Evolutionary conservation across 495 filamentous ascomycete species (phyloP), one percentile per base, ranked within the genome.

Genomic region (Xylaria telfairii): DNA sequence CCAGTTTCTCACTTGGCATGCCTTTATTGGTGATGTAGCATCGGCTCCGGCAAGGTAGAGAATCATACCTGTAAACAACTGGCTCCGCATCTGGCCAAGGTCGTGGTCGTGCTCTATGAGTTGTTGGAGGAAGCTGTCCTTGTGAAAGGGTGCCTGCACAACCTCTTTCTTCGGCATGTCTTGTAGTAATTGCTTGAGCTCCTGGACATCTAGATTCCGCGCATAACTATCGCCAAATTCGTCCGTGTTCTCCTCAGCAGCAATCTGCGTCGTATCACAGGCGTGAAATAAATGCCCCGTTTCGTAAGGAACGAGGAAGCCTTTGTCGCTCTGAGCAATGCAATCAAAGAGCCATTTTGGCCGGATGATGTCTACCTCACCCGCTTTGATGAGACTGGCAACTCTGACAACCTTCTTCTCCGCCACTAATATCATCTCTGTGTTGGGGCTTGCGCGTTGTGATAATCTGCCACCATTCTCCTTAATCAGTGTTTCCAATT

Each of bases 321-420:
- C 86, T 30, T 86, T 79, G 9, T 85, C 84, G 15, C 81, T 81
- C 75, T 96, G 93, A 15, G 84, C 82, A 62, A 93, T 85, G 72
- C 92, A 96, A 77, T 98, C 94, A 41, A 95, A 84, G 13, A 98
- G 80, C 96, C 96, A 99, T 17, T 85, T 87, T 6, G 95, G 92
- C 24, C 89, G 87, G 47, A 98, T 84, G 68, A 98, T 90, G 71
- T 93, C 89, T 28, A 84, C 80, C 2, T 89, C 83, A 21, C 88
- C 90, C 7, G 81, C 83, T 73, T 93, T 96, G 49, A 91, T 90
- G 19, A 97, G 73, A 13, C 92, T 93, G 34, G 92, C 92, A 8
- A 96, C 95, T 74, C 94, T 94, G 65, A 98, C 93, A 17, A 93
- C 91, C 62, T 87, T 92, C 78, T 92, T 90, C 63, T 98, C 96